Evolutionary conservation across 2,329 filamentous ascomycete genomes (phyloP), one percentile per base, ranked within the genome.

Genomic region (Diaporthe sp.): DNA sequence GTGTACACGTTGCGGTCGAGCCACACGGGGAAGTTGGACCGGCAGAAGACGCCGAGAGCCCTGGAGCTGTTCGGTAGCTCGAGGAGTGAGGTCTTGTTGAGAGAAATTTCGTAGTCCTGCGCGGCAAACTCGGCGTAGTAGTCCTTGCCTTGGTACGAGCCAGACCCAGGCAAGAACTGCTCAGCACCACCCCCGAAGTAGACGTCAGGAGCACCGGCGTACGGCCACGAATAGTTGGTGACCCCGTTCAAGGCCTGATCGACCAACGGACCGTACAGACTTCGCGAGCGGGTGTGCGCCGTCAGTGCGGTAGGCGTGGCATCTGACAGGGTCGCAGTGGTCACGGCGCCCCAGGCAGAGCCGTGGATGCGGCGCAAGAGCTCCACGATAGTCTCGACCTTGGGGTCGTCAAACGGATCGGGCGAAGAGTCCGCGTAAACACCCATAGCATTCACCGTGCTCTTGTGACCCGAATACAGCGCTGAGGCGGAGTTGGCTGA

Each of bases 401-500:
- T 97, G 71, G 94, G 94, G 80, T 97, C 94, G 80, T 97, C 94
- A 77, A 94, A 94, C 3, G 88, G 84, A 78, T 93, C 88, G 17
- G 89, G 86, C 63, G 93, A 95, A 0, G 93, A 95, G 81, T 97
- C 94, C 55, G 88, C 93, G 75, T 97, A 96, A 42, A 96, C 89
- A 77, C 93, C 93, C 83, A 97, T 90, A 37, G 93, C 93, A 80
- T 97, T 96, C 77, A 96, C 94, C 0, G 91, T 93, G 79, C 91
- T 93, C 88, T 97, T 97, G 86, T 97, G 94, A 44, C 94, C 94
- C 32, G 90, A 92, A 85, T 96, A 97, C 25, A 97, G 86, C 22
- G 94, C 93, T 56, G 93, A 94, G 5, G 94, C 94, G 7, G 93
- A 95, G 85, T 97, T 97, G 83, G 94, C 94, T 75, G 92, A 94